Evolutionary conservation across 306 rosid genomes (phyloP), one percentile per base, ranked within the genome.

Genomic region (Prosopis cineraria): DNA sequence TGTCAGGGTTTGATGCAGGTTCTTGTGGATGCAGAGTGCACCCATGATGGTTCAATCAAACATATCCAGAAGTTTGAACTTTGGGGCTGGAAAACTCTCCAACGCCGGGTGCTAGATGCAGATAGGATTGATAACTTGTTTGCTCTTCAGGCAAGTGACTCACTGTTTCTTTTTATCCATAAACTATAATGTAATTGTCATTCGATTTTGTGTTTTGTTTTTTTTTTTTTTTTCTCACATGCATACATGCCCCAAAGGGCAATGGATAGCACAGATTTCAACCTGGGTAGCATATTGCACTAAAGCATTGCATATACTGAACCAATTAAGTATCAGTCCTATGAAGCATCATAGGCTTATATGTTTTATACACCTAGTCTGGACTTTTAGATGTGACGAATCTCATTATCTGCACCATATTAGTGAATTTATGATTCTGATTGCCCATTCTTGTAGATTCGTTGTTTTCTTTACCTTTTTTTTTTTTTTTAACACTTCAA

Each of bases 1-100:
- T 74, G 44, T 84, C 34, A 47, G 72, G 76, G 63, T 74, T 80
- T 67, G 58, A 60, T 80, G 45, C 87, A 95, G 98, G 93, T 93
- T 19, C 97, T 95, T 22, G 98, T 93, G 74, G 99, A 95, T 87
- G 99, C 97, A 73, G 99, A 95, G 77, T 95, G 99, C 85, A 95
- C 99, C 70, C 99, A 95, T 81, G 99, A 95, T 81, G 99, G 99
- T 50, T 95, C 99, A 64, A 69, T 95, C 75, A 93, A 87, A 82
- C 98, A 95, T 81, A 91, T 91, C 66, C 96, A 90, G 43, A 95
- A 93, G 83, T 95, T 93, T 83, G 96, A 95, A 81, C 82, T 85
- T 17, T 95, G 99, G 98, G 98, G 98, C 53, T 95, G 98, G 99
- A 74, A 79, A 79, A 93, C 98, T 62, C 88, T 95, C 76, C 81